phyloP scores from a whole-genome alignment of 2,329 filamentous ascomycete species.

The Aspergillus transmontanensis region DNA sequence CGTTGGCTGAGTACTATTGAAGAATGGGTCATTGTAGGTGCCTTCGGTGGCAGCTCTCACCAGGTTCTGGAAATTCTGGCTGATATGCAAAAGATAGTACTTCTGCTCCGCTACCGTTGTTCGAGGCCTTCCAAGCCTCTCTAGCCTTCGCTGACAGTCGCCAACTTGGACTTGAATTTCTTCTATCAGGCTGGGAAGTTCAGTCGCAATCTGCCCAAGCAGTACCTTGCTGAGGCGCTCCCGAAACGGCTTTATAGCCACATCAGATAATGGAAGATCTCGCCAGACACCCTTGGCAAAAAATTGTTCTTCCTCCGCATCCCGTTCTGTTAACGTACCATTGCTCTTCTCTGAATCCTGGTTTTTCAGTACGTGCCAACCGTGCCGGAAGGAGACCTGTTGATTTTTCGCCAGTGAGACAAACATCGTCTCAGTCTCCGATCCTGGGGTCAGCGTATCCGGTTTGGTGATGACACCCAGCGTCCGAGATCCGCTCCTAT shows the following conservation, averaged over 20 bases:
- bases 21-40: conserved; percentile 38
- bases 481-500: conserved; percentile 35
- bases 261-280: conserved; percentile 24
- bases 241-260: conserved; percentile 36
- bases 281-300: conserved; percentile 33
- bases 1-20: conserved; percentile 22
- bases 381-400: conserved; percentile 47
- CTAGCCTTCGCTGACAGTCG: conserved; percentile 32
- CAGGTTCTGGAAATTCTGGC: conserved; percentile 41
- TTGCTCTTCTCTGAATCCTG: conserved; percentile 40
- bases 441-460: conserved; percentile 41
- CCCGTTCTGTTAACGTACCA: conserved; percentile 23
- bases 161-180: conserved; percentile 36
- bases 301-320: conserved; percentile 34
- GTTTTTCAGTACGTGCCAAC: conserved; percentile 55
- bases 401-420: conserved; percentile 46
- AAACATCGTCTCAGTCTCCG: conserved; percentile 40
- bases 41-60: conserved; percentile 36
- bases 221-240: conserved; percentile 38
- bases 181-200: conserved; percentile 42
- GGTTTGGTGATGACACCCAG: conserved; percentile 54
- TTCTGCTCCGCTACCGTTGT: conserved; percentile 25
- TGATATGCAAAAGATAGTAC: conserved; percentile 37
- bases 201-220: conserved; percentile 33
- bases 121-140: conserved; percentile 31